Conservation (phyloP, 2,329 filamentous ascomycete genomes). For the Aspergillus sp. region DNA sequence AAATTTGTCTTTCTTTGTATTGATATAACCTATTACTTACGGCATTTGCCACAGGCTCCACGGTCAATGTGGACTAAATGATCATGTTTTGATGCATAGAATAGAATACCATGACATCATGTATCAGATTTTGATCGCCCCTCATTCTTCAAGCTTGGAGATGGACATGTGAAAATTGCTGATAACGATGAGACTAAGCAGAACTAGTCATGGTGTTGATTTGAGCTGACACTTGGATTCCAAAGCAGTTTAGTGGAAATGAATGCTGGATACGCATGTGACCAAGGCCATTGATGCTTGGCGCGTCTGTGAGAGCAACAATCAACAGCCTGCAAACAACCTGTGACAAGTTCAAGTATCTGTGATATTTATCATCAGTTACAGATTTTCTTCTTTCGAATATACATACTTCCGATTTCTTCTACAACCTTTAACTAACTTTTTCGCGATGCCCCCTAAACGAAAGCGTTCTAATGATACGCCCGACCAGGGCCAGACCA, state of each 20-base stretch:
- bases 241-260: constrained; percentile 11
- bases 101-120: constrained; percentile 10
- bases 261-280: constrained; percentile 8
- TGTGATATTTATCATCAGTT: not conserved
- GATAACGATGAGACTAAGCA: not conserved
- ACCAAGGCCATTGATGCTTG: constrained; percentile 6
- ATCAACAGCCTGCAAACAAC: not conserved
- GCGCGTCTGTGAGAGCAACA: constrained; percentile 2
- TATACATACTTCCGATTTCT: not conserved
- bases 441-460: constrained; percentile 21
- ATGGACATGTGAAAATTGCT: constrained; percentile 7
- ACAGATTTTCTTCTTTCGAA: not conserved
- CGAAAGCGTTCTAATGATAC: constrained; percentile 27
- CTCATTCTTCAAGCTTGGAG: not conserved
- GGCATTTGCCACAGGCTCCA: not conserved
- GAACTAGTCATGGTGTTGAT: not conserved
- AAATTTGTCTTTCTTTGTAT: not conserved
- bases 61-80: constrained; percentile 2
- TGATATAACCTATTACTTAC: constrained; percentile 5
- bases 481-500: constrained; percentile 15
- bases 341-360: not conserved
- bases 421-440: not conserved
- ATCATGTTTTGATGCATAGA: constrained; percentile 2
- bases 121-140: not conserved
- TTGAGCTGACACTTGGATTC: not conserved